Base-by-base conservation (phyloP, 352 stramenopile species). In the Phytophthora uliginosa region DNA sequence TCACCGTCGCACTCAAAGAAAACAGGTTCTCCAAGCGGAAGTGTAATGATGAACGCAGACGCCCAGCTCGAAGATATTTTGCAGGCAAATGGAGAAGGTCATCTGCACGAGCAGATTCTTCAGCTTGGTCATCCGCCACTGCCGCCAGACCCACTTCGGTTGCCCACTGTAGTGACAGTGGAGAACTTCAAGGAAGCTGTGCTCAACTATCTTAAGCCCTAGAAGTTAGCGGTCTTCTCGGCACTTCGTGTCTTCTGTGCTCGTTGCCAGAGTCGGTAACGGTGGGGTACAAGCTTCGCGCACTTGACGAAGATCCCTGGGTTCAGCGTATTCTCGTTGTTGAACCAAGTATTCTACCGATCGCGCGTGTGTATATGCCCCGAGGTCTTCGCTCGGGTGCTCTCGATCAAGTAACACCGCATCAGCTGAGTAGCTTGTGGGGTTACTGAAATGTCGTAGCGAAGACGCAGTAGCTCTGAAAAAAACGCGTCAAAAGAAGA, bases 21-120 rank as follows among this genome's bases (percentile, higher is more conserved):
- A 31, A 31, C 26, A 31, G 26, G 3, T 4, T 4, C 26, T 4
- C 24, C 24, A 28, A 28, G 24, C 24, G 24, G 24, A 28, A 31
- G 38, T 45, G 45, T 7, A 10, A 71, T 71, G 56, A 73, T 73
- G 66, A 68, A 58, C 45, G 66, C 58, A 38, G 66, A 73, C 38
- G 66, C 57, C 4, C 66, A 73, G 22, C 31, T 86, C 15, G 22
- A 83, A 74, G 66, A 74, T 17, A 20, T 74, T 17, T 48, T 74
- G 20, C 52, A 52, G 26, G 31, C 40, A 7, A 74, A 74, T 60
- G 59, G 45, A 59, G 66, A 74, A 7, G n/a, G 17, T 2, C 7
- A 67, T 28, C 62, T 67, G 7, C 53, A 31, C 24, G 24, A 58
- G 9, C 10, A 75, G 55, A 66, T 66, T 2, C 28, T 71, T 34